phyloP scores from a whole-genome alignment of 306 rosid genomes.

The Gleditsia sinensis region DNA sequence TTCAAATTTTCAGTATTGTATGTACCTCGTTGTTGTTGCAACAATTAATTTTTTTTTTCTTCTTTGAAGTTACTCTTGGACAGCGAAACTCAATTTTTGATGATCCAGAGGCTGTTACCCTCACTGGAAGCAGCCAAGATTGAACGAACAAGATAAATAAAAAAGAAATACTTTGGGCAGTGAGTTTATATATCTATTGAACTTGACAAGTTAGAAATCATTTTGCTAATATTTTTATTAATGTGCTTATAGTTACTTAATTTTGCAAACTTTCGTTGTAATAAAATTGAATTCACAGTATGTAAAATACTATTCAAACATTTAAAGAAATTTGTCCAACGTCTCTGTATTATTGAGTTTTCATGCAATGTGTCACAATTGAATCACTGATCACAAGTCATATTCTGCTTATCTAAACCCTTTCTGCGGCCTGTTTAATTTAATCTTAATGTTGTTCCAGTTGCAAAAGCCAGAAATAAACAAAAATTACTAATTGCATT shows the following conservation, averaged over 20 bases:
- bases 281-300: background rate
- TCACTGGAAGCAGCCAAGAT: slow-evolving; percentile 83
- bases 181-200: slow-evolving; percentile 41
- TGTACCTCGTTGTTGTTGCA: background rate
- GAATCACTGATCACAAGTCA: background rate
- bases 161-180: slow-evolving; percentile 97
- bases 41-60: background rate
- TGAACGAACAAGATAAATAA: slow-evolving; percentile 78
- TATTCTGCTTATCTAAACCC: background rate
- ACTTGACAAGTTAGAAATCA: background rate
- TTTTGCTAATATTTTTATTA: slow-evolving; percentile 15
- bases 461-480: background rate
- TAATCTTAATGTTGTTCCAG: background rate
- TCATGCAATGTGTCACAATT: background rate
- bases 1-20: slow-evolving; percentile 20
- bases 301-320: background rate
- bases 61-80: slow-evolving; percentile 75
- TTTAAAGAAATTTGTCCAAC: background rate
- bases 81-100: slow-evolving; percentile 84
- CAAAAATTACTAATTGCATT: background rate
- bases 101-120: slow-evolving; percentile 87
- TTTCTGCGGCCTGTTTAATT: background rate
- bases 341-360: background rate
- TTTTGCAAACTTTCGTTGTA: slow-evolving; percentile 2
- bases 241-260: background rate